Evolutionary conservation across 2,329 filamentous ascomycete species (phyloP).

Genomic region (Aspergillus brasiliensis): DNA sequence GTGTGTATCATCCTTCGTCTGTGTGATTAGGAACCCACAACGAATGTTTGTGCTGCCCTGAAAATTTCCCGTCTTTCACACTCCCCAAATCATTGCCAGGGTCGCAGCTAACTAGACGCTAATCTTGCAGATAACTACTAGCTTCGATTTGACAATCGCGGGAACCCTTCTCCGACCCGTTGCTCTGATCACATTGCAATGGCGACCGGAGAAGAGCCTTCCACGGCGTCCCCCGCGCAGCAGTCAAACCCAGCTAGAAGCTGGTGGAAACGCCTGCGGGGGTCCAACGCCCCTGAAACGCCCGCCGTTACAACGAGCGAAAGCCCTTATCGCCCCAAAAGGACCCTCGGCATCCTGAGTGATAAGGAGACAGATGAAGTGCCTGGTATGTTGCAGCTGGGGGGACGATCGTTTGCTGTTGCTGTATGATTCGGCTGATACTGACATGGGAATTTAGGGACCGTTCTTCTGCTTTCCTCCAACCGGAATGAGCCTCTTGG

Average conservation of each 20-base stretch:
- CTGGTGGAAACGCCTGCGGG: conserved; percentile 27
- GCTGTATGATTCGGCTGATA: not conserved
- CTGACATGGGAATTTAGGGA: conserved; percentile 48
- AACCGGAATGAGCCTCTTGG: conserved; percentile 65
- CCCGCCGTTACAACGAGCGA: conserved; percentile 17
- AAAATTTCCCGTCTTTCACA: not conserved
- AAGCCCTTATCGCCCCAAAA: conserved; percentile 44
- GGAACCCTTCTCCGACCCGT: not conserved
- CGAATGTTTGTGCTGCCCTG: not conserved
- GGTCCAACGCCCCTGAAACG: conserved; percentile 5
- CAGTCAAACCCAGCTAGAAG: not conserved
- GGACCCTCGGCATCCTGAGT: conserved; percentile 78
- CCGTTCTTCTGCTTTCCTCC: conserved; percentile 61
- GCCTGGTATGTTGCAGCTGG: conserved; percentile 61
- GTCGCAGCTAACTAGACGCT: not conserved
- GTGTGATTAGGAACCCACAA: not conserved
- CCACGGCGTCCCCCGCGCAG: not conserved
- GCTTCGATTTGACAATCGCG: not conserved
- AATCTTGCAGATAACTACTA: not conserved
- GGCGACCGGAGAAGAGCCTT: conserved; percentile 1
- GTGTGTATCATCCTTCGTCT: not conserved
- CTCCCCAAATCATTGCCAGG: not conserved
- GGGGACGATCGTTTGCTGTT: not conserved
- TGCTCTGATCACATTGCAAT: not conserved
- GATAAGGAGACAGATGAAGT: conserved; percentile 82